These are phyloP conservation scores for Acrodontium crateriforme DNA, from an alignment of 2,329 filamentous ascomycete species.

Conservation along the genomic window DNA sequence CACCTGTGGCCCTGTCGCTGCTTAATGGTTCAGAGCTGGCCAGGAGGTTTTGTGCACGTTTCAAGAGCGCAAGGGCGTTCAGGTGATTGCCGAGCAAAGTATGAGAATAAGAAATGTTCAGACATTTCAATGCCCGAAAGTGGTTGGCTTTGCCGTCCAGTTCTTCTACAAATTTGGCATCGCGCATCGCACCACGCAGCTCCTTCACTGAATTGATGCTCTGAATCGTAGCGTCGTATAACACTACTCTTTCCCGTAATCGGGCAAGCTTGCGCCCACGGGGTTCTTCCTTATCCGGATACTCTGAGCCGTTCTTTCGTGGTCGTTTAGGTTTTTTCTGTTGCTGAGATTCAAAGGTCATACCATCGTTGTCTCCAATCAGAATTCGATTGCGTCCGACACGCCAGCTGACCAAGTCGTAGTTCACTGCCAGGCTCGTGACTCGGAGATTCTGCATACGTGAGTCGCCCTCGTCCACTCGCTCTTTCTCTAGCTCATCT, in stretches of 20 bases:
- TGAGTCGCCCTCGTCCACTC: conserved; percentile 66
- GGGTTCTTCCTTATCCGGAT: conserved; percentile 45
- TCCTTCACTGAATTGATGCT: conserved; percentile 84
- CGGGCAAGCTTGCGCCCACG: conserved; percentile 63
- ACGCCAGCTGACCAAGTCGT: conserved; percentile 86
- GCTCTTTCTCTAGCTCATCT: conserved; percentile 74
- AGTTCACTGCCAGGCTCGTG: conserved; percentile 84
- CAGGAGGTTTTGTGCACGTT: conserved; percentile 53
- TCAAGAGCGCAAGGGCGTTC: conserved; percentile 75
- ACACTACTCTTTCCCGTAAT: conserved; percentile 70
- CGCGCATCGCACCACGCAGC: conserved; percentile 76
- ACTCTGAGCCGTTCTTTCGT: conserved; percentile 36
- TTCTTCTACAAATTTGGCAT: conserved; percentile 60
- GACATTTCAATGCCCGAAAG: conserved; percentile 78
- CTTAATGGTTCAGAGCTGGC: conserved; percentile 20
- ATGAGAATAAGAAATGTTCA: conserved; percentile 78
- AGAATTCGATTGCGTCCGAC: conserved; percentile 85
- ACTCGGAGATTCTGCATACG: conserved; percentile 89
- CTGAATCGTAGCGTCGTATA: conserved; percentile 84
- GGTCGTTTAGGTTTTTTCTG: conserved; percentile 40
- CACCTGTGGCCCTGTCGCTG: conserved; percentile 21
- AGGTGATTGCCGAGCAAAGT: conserved; percentile 55
- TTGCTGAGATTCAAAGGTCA: conserved; percentile 40
- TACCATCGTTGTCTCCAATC: conserved; percentile 69
- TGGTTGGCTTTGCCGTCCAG: conserved; percentile 68